Percentiles rank a stretch among this genome's conserved stretches.
Conservation (phyloP, 305 asterid genomes). For the Fraxinus albicans region DNA sequence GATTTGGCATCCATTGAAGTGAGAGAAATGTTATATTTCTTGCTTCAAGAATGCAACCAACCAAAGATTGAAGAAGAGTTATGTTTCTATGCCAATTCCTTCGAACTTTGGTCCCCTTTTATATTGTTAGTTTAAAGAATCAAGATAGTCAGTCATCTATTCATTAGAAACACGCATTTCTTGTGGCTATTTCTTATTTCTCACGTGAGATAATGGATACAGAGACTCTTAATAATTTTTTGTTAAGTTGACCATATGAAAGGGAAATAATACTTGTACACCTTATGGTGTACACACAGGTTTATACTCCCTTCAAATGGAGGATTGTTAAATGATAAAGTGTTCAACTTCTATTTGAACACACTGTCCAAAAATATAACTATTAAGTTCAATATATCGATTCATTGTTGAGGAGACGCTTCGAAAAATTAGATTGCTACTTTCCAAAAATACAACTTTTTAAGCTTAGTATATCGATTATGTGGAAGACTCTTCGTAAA, state of each 20-base stretch:
- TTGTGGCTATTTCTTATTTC: background rate
- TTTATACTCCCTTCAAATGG: too few species aligned
- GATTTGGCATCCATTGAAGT: constrained; percentile 17
- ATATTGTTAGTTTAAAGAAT: background rate
- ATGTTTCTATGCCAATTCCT: background rate
- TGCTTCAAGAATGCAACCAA: background rate
- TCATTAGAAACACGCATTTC: background rate
- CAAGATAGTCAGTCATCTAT: background rate
- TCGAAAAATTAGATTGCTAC: background rate
- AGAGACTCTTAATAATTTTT: background rate
- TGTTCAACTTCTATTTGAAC: background rate
- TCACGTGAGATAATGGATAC: background rate
- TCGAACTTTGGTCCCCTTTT: background rate
- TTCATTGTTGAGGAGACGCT: background rate
- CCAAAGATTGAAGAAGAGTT: background rate
- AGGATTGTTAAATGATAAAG: background rate
- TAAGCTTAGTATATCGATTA: background rate
- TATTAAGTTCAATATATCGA: too few species aligned
- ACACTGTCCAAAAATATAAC: background rate
- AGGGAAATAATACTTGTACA: too few species aligned
- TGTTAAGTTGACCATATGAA: too few species aligned
- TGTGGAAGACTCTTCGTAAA: background rate
- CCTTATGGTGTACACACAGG: too few species aligned
- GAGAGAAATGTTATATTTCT: background rate
- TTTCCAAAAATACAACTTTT: background rate